Percentiles rank a stretch among this genome's conserved stretches.
These are phyloP conservation scores for Metarhizium album DNA, from an alignment of 2,329 filamentous ascomycete species.

Conservation along the genomic window DNA sequence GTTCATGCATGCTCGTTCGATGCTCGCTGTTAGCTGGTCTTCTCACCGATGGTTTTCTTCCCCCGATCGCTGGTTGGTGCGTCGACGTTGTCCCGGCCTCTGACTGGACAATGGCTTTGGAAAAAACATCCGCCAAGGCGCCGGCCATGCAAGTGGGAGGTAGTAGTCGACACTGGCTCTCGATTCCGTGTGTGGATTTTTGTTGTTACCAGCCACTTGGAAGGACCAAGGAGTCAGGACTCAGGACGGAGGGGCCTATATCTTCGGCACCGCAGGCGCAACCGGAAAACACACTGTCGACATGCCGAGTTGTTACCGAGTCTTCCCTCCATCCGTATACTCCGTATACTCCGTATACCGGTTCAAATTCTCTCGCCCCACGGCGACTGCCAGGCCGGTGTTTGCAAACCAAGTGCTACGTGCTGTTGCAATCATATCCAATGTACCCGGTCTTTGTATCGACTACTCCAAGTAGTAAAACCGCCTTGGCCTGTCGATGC, in stretches of 20 bases:
- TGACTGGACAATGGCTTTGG: conserved; percentile 9
- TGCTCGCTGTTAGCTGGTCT: not conserved
- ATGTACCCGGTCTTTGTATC: not conserved
- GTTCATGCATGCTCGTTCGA: conserved; percentile 8
- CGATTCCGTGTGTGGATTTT: not conserved
- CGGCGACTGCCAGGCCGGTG: not conserved
- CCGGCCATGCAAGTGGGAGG: not conserved
- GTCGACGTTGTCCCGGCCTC: not conserved
- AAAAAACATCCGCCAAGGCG: not conserved
- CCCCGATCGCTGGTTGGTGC: not conserved
- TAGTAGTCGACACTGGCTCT: not conserved
- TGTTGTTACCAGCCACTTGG: not conserved
- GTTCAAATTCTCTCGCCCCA: no score
- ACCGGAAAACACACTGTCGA: not conserved
- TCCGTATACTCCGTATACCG: no score
- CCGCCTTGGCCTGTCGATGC: conserved; percentile 13
- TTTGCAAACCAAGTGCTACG: not conserved
- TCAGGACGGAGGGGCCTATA: not conserved
- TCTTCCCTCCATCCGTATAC: no score
- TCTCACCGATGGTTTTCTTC: conserved; percentile 6
- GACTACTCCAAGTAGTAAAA: not conserved
- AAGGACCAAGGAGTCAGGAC: no score
- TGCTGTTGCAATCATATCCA: no score
- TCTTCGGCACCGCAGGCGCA: not conserved
- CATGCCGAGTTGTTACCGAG: no score